Evolutionary conservation across 176 grass and related monocot genomes (phyloP), one percentile per base, ranked within the genome.

Genomic region (Pontederia paniculata): DNA sequence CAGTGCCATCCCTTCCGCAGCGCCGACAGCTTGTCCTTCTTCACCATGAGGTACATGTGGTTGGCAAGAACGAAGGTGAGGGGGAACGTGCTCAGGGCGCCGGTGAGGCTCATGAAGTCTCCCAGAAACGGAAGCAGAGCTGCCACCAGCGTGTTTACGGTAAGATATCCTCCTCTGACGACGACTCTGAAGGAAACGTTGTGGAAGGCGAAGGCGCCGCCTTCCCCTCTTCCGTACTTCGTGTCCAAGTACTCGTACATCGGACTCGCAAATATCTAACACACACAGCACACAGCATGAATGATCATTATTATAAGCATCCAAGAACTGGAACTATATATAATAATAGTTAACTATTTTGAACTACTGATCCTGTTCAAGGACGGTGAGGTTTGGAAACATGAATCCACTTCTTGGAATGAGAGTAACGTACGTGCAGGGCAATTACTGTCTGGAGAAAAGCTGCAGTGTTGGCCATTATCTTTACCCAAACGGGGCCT

Each of bases 231-330:
- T 50, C 89, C 89, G 16, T 73, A 94, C 44, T 46, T 78, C 8
- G 89, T 94, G 70, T 94, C 89, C 80, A 94, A 49, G 71, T 69
- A 94, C 64, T 94, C 89, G 7, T 94, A 94, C 84, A 88, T 88
- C 10, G 89, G 89, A 48, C 89, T 94, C 5, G 89, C 89, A 71
- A 94, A 94, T 81, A 94, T 94, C 89, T 94, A 41, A 6, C 28
- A 37, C 0, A 6, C n/a, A n/a, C n/a, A n/a, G n/a, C n/a, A n/a
- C n/a, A n/a, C n/a, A n/a, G n/a, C n/a, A n/a, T n/a, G n/a, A n/a
- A n/a, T n/a, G n/a, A n/a, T n/a, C n/a, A n/a, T n/a, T n/a, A n/a
- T n/a, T n/a, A n/a, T n/a, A n/a, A n/a, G 28, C 28, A 37, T 37
- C 28, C 0, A 37, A 37, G 28, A 2, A 2, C 28, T 37, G 28